Evolutionary conservation across 345 rosid genomes (phyloP).

Genomic region (Euphorbia peplus): DNA sequence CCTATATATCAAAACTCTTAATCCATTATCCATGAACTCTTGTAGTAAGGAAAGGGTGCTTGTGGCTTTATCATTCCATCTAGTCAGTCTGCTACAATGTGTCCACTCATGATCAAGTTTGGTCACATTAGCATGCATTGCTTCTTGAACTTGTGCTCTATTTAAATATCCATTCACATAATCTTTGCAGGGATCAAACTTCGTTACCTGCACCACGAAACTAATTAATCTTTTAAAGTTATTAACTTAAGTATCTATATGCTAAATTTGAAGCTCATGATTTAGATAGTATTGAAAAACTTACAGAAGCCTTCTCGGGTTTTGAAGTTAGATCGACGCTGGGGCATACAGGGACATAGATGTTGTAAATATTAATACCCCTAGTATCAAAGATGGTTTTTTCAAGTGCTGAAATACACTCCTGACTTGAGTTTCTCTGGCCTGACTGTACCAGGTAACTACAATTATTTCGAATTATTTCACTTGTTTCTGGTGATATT

Average conservation of each 20-base stretch:
- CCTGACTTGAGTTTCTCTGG: neutral
- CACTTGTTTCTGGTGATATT: conserved; percentile 42
- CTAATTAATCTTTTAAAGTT: too few relatives aligned
- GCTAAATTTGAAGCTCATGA: too few relatives aligned
- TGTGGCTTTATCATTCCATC: too few relatives aligned
- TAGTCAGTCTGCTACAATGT: too few relatives aligned
- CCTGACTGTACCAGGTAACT: conserved; percentile 40
- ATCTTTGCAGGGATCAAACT: conserved; percentile 65
- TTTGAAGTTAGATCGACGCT: conserved; percentile 20
- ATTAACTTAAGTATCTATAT: too few relatives aligned
- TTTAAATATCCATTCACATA: conserved; percentile 67
- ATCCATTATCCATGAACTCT: too few relatives aligned
- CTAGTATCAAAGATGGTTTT: conserved; percentile 22
- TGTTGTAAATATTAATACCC: conserved; percentile 57
- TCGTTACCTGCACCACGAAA: conserved; percentile 4
- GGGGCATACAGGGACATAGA: conserved; percentile 62
- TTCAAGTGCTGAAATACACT: conserved; percentile 26
- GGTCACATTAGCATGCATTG: too few relatives aligned
- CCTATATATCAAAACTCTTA: too few relatives aligned
- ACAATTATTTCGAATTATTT: conserved; percentile 41
- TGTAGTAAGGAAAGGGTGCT: too few relatives aligned
- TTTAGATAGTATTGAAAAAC: too few relatives aligned
- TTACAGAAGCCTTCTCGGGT: conserved; percentile 45
- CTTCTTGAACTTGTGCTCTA: conserved; percentile 38
- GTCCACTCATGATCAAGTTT: too few relatives aligned